Base-by-base conservation (phyloP, 495 filamentous ascomycete species). In the Penicillium longicatenatum region DNA sequence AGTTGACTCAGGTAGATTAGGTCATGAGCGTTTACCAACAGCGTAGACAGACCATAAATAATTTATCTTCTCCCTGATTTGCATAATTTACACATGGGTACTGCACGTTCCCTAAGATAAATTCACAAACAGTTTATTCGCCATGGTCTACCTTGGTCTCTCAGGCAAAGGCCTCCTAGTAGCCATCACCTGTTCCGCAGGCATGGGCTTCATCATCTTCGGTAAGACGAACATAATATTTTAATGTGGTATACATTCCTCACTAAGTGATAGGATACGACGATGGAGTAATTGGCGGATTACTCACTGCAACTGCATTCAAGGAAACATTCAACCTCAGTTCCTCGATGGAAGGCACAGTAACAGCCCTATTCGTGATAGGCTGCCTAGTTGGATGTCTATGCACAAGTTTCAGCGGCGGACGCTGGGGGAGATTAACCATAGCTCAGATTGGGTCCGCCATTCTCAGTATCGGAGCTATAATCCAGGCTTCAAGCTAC, bases 401-500 rank as follows among this genome's bases (percentile, higher is more conserved):
- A 17, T 11, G 37, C 22, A 54, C 52, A 12, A 51, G 52, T 14
- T 49, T 52, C 30, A 48, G 41, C 9, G 49, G 43, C 43, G 58
- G 54, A 10, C 48, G 42, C 24, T 57, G 47, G 39, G 58, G 53
- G 10, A 42, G 58, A 30, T 37, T 55, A 4, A n/a, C 16, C 6
- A 72, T 75, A 1, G 74, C 83, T 31, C 55, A 81, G 17, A 42
- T 74, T 24, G 78, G 77, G 14, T 74, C 78, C 5, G 64, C 67
- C 0, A 75, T 84, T 30, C 79, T 84, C 75, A 74, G 66, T 22
- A 58, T 84, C 26, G 82, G 80, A 2, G 78, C 80, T 4, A 70
- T 81, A 11, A 70, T 84, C 5, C 79, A 84, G 56, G 75, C 78
- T 29, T 66, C 74, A 6, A 68, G 78, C 1, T 82, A 72, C 59